A percentile compares a stretch with the other conserved stretches of the same genome.
Conservation (phyloP, 1,284 basidiomycete genomes). For the Cryptococcus floricola region DNA sequence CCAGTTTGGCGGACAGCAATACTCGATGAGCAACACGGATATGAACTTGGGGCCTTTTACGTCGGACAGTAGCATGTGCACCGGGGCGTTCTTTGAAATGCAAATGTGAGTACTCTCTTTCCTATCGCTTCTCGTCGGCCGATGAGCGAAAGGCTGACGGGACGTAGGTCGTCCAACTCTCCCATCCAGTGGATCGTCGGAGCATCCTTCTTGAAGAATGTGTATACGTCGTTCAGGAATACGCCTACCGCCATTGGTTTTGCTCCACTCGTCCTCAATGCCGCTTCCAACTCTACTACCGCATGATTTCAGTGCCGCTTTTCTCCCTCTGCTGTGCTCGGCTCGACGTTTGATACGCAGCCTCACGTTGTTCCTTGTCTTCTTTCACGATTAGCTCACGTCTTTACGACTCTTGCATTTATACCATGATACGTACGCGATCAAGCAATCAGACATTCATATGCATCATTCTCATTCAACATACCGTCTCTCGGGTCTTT, state of each 20-base stretch:
- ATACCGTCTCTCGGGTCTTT: not conserved
- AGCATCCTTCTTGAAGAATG: constrained; percentile 81
- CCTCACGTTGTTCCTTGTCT: too few relatives aligned
- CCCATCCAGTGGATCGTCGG: constrained; percentile 79
- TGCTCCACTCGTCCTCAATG: constrained; percentile 35
- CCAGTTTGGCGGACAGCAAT: constrained; percentile 64
- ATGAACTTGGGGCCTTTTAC: constrained; percentile 63
- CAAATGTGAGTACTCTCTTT: constrained; percentile 47
- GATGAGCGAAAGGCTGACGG: not conserved
- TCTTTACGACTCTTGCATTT: too few relatives aligned
- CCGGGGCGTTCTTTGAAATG: constrained; percentile 80
- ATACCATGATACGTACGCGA: too few relatives aligned
- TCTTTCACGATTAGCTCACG: too few relatives aligned
- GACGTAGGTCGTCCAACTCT: constrained; percentile 12
- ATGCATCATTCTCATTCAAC: not conserved
- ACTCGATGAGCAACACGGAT: constrained; percentile 66
- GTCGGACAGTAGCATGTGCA: constrained; percentile 55
- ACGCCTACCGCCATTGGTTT: constrained; percentile 52
- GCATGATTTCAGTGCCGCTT: too few relatives aligned
- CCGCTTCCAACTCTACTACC: not conserved
- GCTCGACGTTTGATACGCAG: too few relatives aligned
- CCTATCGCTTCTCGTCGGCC: not conserved
- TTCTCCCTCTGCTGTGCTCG: too few relatives aligned
- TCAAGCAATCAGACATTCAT: too few relatives aligned
- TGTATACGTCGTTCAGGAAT: constrained; percentile 52